Evolutionary conservation across 345 rosid genomes (phyloP).

Genomic region (Eucalyptus decipiens): DNA sequence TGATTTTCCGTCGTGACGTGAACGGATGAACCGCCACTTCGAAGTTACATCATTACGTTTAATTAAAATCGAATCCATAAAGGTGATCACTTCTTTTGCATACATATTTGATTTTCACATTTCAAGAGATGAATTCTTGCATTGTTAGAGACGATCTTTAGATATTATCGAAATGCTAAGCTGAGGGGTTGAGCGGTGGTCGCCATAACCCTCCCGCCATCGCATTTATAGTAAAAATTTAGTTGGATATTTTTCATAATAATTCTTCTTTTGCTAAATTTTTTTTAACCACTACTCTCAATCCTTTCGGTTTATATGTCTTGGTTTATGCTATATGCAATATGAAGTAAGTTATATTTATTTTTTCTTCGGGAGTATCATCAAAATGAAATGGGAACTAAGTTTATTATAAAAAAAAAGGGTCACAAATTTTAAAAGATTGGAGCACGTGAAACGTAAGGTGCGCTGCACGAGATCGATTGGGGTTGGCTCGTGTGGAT

Average conservation of each 20-base stretch:
- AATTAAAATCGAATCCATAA: background rate
- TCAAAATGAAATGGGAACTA: background rate
- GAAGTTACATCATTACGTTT: background rate
- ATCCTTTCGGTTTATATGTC: too few species aligned
- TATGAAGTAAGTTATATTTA: too few species aligned
- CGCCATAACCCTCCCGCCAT: fast-evolving
- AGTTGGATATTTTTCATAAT: fast-evolving
- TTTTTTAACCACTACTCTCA: too few species aligned
- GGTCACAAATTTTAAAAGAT: background rate
- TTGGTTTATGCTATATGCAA: too few species aligned
- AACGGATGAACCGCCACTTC: background rate
- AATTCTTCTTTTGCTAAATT: fast-evolving
- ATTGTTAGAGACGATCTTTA: fast-evolving
- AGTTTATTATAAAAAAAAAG: background rate
- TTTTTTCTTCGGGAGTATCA: too few species aligned
- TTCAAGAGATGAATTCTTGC: too few species aligned
- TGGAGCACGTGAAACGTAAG: background rate
- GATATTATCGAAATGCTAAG: too few species aligned
- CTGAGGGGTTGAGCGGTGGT: too few species aligned
- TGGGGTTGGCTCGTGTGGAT: background rate
- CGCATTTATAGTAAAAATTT: too few species aligned
- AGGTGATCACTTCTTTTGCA: background rate
- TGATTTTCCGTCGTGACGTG: background rate
- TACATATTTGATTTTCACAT: background rate
- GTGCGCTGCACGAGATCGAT: background rate